Evolutionary conservation across 441 rosid species (phyloP).

Genomic region (Cnidoscolus chayamansa): DNA sequence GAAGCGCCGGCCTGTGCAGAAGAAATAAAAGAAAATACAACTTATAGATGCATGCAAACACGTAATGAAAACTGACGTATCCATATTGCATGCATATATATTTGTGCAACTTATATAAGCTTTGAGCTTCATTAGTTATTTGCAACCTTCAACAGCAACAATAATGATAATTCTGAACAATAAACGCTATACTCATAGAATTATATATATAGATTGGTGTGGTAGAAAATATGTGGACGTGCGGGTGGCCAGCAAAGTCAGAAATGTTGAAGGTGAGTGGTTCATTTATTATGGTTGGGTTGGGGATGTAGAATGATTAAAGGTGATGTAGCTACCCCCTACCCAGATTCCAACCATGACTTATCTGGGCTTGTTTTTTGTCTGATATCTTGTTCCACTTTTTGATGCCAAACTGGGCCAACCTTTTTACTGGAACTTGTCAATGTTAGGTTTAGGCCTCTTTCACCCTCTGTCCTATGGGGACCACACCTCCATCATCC

Average conservation of each 20-base stretch:
- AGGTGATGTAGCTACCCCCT: background rate
- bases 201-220: background rate
- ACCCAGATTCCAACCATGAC: background rate
- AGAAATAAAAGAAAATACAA: no score
- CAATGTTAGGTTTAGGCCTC: constrained; percentile 26
- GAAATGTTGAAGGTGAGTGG: constrained; percentile 1
- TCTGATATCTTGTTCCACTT: constrained; percentile 37
- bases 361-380: constrained; percentile 20
- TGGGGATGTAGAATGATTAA: background rate
- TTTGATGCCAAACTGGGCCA: constrained; percentile 25
- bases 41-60: no score
- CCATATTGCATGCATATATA: no score
- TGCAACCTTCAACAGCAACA: background rate
- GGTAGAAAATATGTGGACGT: constrained; percentile 21
- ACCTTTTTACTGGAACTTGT: background rate
- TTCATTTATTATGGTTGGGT: background rate
- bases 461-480: background rate
- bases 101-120: no score
- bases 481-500: background rate
- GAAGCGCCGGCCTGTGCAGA: no score
- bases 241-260: constrained; percentile 18
- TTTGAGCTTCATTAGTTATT: no score
- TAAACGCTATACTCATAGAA: background rate
- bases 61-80: no score
- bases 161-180: background rate